Conservation (phyloP, 2,329 filamentous ascomycete genomes). For the Sclerotinia minor region DNA sequence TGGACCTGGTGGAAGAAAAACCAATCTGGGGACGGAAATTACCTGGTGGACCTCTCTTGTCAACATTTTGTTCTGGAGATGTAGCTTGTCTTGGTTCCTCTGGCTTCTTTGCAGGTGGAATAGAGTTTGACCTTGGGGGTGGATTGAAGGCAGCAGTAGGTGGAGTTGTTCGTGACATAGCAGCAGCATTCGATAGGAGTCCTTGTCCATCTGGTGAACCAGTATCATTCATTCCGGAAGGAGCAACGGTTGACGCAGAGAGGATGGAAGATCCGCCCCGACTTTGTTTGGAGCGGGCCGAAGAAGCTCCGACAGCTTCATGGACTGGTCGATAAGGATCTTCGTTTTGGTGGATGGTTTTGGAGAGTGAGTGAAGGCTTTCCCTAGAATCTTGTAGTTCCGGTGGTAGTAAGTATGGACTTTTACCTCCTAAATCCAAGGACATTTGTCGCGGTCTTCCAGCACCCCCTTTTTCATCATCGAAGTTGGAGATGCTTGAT, state of each 20-base stretch:
- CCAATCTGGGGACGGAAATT: slow-evolving; percentile 28
- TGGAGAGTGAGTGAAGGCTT: slow-evolving; percentile 82
- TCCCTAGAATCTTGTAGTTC: slow-evolving; percentile 76
- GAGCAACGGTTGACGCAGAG: slow-evolving; percentile 45
- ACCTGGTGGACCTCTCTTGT: slow-evolving; percentile 33
- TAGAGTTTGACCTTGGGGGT: slow-evolving; percentile 49
- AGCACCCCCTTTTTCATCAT: slow-evolving; percentile 43
- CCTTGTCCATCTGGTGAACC: slow-evolving; percentile 29
- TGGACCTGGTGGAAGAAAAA: slow-evolving; percentile 26
- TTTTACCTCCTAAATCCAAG: slow-evolving; percentile 68
- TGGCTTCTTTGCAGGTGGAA: slow-evolving; percentile 6
- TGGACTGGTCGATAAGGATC: slow-evolving; percentile 77
- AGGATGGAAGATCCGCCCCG: slow-evolving; percentile 46
- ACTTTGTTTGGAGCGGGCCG: slow-evolving; percentile 50
- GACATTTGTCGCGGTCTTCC: slow-evolving; percentile 57
- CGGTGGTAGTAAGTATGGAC: slow-evolving; percentile 91
- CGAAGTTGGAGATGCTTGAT: slow-evolving; percentile 1
- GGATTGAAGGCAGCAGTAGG: slow-evolving; percentile 32
- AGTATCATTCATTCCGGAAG: slow-evolving; percentile 33
- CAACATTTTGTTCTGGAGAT: slow-evolving; percentile 25
- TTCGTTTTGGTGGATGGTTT: slow-evolving; percentile 70
- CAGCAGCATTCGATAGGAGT: slow-evolving; percentile 36
- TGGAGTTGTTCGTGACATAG: slow-evolving; percentile 35
- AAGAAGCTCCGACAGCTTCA: slow-evolving; percentile 57
- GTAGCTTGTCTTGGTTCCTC: slow-evolving; percentile 4